A percentile compares a stretch with the other conserved stretches of the same genome.
These are phyloP conservation scores for Cajanus cajan DNA, from an alignment of 306 rosid genomes.

Conservation along the genomic window DNA sequence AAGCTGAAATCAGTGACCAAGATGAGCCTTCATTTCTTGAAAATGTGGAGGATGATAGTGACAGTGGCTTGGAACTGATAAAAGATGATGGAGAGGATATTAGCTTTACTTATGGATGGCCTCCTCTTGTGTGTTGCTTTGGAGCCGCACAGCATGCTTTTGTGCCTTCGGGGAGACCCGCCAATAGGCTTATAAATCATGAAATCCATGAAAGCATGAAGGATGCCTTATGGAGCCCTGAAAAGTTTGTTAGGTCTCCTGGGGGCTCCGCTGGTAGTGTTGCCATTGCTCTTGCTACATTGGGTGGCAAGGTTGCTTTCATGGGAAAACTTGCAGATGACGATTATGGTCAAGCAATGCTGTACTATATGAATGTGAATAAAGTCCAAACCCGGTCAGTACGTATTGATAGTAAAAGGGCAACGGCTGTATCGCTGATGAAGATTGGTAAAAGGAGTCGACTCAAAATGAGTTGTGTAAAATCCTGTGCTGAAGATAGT, in stretches of 20 bases:
- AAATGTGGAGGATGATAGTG: slow-evolving; percentile 54
- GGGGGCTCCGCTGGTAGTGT: slow-evolving; percentile 85
- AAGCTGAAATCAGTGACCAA: slow-evolving; percentile 47
- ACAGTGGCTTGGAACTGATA: slow-evolving; percentile 46
- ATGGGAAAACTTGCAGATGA: slow-evolving; percentile 98
- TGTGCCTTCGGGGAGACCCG: slow-evolving; percentile 85
- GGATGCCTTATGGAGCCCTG: slow-evolving; percentile 80
- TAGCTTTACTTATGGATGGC: slow-evolving; percentile 82
- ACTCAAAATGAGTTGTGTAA: slow-evolving; percentile 68
- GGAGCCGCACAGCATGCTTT: slow-evolving; percentile 92
- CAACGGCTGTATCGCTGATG: slow-evolving; percentile 71
- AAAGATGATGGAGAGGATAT: slow-evolving; percentile 76
- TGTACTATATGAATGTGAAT: slow-evolving; percentile 75
- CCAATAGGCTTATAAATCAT: slow-evolving; percentile 73
- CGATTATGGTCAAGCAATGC: slow-evolving; percentile 75
- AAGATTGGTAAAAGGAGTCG: slow-evolving; percentile 77
- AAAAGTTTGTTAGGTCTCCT: slow-evolving; percentile 76
- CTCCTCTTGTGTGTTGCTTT: slow-evolving; percentile 97
- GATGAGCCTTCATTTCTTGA: slow-evolving; percentile 51
- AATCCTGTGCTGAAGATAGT: slow-evolving; percentile 89
- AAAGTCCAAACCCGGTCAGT: slow-evolving; percentile 91
- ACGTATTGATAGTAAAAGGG: slow-evolving; percentile 57
- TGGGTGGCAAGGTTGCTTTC: slow-evolving; percentile 94
- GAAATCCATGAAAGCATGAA: slow-evolving; percentile 78
- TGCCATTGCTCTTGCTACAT: slow-evolving; percentile 83